Percentiles rank a stretch among this genome's conserved stretches.
These are phyloP conservation scores for Plasmodium gallinaceum DNA, from an alignment of 169 alveolate species.

Conservation along the genomic window DNA sequence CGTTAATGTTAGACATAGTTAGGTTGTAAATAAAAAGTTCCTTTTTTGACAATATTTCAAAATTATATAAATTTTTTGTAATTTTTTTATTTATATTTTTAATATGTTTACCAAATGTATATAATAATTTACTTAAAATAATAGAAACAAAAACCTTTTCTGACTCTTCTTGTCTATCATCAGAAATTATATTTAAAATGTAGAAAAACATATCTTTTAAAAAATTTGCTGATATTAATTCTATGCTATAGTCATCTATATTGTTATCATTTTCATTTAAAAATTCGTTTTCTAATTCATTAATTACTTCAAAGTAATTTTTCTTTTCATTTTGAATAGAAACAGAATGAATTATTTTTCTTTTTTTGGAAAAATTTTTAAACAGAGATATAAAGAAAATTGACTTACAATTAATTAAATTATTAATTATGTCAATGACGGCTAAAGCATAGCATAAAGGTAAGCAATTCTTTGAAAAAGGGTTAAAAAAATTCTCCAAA, in stretches of 20 bases:
- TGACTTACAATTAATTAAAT: conserved; percentile 6
- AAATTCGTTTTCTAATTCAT: conserved; percentile 6
- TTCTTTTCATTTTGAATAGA: not conserved
- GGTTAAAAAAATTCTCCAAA: conserved; percentile 38
- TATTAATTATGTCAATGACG: conserved; percentile 15
- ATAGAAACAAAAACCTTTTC: conserved; percentile 28
- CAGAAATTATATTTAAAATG: conserved; percentile 14
- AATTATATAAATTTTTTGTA: conserved; percentile 6
- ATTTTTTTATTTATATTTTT: conserved; percentile 16
- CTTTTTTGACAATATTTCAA: conserved; percentile 11
- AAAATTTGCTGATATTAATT: conserved; percentile 18
- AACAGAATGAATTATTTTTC: not conserved
- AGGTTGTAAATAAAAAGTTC: conserved; percentile 40
- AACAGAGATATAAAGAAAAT: not conserved
- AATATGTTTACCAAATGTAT: conserved; percentile 36
- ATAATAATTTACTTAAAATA: conserved; percentile 36
- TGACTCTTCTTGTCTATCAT: conserved; percentile 11
- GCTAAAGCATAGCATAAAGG: conserved; percentile 21
- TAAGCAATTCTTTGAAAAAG: conserved; percentile 21
- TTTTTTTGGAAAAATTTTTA: conserved; percentile 4
- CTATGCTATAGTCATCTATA: conserved; percentile 16
- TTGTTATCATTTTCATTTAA: not conserved
- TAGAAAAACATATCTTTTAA: conserved; percentile 31
- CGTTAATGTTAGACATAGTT: conserved; percentile 1
- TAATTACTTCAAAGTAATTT: not conserved